A percentile compares a stretch with the other conserved stretches of the same genome.
phyloP scores from a whole-genome alignment of 2,329 filamentous ascomycete genomes.

The Colletotrichum australisinense region DNA sequence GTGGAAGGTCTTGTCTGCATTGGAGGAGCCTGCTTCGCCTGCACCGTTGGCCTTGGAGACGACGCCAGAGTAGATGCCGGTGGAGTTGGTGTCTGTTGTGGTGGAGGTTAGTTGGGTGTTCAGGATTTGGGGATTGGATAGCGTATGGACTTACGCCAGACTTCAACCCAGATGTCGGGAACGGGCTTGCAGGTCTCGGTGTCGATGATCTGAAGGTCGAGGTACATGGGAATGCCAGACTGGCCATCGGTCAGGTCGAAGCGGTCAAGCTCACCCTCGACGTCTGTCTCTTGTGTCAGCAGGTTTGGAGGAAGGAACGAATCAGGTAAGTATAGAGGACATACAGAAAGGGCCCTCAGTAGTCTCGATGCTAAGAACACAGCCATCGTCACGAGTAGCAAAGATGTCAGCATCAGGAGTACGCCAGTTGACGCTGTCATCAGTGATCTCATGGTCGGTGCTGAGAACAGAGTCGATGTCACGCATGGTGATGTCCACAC shows the following conservation, averaged over 20 bases:
- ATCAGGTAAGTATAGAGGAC: not conserved
- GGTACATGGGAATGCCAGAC: slow-evolving; percentile 18
- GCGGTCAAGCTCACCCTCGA: slow-evolving; percentile 25
- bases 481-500: not conserved
- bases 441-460: slow-evolving; percentile 18
- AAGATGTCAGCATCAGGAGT: slow-evolving; percentile 21
- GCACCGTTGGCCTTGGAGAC: slow-evolving; percentile 12
- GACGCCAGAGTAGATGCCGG: slow-evolving; percentile 30
- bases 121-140: not conserved
- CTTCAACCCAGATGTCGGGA: slow-evolving; percentile 14
- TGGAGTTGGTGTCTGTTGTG: slow-evolving; percentile 25
- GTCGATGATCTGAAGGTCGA: slow-evolving; percentile 32
- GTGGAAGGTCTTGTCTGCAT: slow-evolving; percentile 13
- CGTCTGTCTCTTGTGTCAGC: slow-evolving; percentile 12
- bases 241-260: slow-evolving; percentile 16
- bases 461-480: slow-evolving; percentile 10
- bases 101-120: not conserved
- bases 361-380: slow-evolving; percentile 9
- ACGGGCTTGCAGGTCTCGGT: slow-evolving; percentile 31
- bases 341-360: slow-evolving; percentile 19
- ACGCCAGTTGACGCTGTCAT: slow-evolving; percentile 4
- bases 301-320: not conserved
- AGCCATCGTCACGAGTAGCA: slow-evolving; percentile 25
- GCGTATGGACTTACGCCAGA: slow-evolving; percentile 19
- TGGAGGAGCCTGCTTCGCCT: slow-evolving; percentile 5